Conservation (phyloP, 2,329 filamentous ascomycete genomes). For the Hypoxylon sp. region DNA sequence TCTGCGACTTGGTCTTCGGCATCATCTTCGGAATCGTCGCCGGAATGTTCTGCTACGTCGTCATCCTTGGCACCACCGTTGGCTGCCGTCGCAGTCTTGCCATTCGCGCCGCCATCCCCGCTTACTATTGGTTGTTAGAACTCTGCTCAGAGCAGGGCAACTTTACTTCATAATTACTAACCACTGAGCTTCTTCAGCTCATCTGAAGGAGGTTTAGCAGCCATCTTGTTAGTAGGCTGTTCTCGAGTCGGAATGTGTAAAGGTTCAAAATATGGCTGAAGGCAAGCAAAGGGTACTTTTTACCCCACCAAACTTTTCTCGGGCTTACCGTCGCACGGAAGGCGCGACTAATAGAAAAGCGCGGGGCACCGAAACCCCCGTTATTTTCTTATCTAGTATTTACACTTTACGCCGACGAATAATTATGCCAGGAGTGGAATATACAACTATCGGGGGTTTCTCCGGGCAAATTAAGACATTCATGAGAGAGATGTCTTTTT, state of each 20-base stretch:
- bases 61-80: conserved; percentile 51
- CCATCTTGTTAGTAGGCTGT: conserved; percentile 46
- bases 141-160: too few relatives aligned
- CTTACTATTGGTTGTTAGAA: not conserved
- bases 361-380: not conserved
- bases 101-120: not conserved
- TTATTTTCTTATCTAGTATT: too few relatives aligned
- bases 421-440: too few relatives aligned
- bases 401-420: too few relatives aligned
- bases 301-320: not conserved
- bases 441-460: too few relatives aligned
- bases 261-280: not conserved
- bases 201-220: conserved; percentile 51
- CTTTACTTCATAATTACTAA: conserved; percentile 38
- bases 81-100: conserved; percentile 31
- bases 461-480: too few relatives aligned
- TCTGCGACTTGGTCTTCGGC: conserved; percentile 53
- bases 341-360: not conserved
- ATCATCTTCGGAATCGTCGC: conserved; percentile 63
- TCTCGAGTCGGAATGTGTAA: not conserved
- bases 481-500: too few relatives aligned
- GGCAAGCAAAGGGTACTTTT: too few relatives aligned
- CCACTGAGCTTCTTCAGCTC: conserved; percentile 54
- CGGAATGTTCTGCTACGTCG: conserved; percentile 53
- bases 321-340: too few relatives aligned